Evolutionary conservation across 108 stramenopile genomes (phyloP).

Genomic region (Cylindrotheca fusiformis): DNA sequence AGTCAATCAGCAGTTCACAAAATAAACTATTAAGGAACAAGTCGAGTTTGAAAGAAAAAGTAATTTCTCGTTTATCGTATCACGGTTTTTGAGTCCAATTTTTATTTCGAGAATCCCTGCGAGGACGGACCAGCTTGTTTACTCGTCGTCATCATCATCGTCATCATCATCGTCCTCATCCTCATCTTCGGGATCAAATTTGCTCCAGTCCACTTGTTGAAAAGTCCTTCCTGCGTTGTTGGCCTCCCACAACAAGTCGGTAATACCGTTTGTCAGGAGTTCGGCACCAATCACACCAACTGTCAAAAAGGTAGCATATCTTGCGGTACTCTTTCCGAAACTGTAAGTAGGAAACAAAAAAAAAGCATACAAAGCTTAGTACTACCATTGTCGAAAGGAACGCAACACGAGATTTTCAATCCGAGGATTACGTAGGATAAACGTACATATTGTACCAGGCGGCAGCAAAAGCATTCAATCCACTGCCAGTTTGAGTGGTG

Average conservation of each 20-base stretch:
- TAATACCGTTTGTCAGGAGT: conserved; percentile 51
- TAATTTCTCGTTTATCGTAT: too few species aligned
- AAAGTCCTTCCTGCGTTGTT: conserved; percentile 79
- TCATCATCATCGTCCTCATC: conserved; percentile 84
- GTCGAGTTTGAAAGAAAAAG: neutral
- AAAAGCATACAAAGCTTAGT: too few species aligned
- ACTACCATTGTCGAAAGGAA: neutral
- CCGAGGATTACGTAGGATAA: conserved; percentile 1
- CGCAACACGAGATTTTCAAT: neutral
- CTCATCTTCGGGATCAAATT: conserved; percentile 71
- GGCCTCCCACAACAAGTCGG: conserved; percentile 66
- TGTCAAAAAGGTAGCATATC: conserved; percentile 78
- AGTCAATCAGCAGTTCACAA: neutral
- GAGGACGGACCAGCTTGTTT: too few species aligned
- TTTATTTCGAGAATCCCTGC: too few species aligned
- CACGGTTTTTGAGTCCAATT: too few species aligned
- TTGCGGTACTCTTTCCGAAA: conserved; percentile 79
- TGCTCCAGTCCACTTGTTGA: conserved; percentile 81
- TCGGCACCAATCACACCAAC: conserved; percentile 77
- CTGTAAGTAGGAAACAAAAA: conserved; percentile 19
- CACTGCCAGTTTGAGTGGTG: neutral
- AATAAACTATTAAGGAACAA: neutral
- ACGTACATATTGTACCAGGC: conserved; percentile 45
- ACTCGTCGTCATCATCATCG: conserved; percentile 74
- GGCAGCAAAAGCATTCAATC: conserved; percentile 19